Base-by-base conservation (phyloP, 2,329 filamentous ascomycete species). In the Proliferodiscus dingleyae region DNA sequence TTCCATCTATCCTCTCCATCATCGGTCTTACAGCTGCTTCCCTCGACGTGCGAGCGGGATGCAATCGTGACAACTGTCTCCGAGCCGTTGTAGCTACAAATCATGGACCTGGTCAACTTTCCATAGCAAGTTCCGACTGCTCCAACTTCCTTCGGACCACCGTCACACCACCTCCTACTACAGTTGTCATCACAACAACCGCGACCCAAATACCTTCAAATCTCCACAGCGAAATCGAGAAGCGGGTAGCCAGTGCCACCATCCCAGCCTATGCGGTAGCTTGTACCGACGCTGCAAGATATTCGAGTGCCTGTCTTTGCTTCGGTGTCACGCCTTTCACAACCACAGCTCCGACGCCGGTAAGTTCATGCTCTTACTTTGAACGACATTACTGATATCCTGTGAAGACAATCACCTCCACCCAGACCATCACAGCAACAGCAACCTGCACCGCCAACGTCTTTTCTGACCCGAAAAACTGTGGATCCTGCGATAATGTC, bases 271-370 rank as follows among this genome's bases (percentile, higher is more conserved):
- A 61, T 47, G 58, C 59, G 3, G 47, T 37, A 7, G 37, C 44
- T 16, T 62, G 59, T 37, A 40, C 39, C 3, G 50, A 46, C 41
- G 28, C 38, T 2, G 36, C 37, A 16, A 50, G 40, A 10, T 61
- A 58, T 40, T 52, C 45, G 4, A 58, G 53, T 36, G 59, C 55
- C 8, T 61, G 59, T 36, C 54, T 47, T 10, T 61, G 60, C 43
- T 32, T 56, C 15, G 59, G 57, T 13, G 38, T 59, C 22, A 47
- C 45, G 1, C 22, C 44, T 7, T 29, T 36, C 1, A 54, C 46
- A 15, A 45, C 45, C 37, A 55, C 50, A 2, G 42, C 46, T 28
- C 43, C 41, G 23, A 24, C 46, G n/a, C 34, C 45, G 13, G 53
- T 55, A 47, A 45, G 53, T 41, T 5, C 24, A 8, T 5, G 18